These are phyloP conservation scores for Fusarium tricinctum DNA, from an alignment of 2,329 filamentous ascomycete species.

Conservation along the genomic window DNA sequence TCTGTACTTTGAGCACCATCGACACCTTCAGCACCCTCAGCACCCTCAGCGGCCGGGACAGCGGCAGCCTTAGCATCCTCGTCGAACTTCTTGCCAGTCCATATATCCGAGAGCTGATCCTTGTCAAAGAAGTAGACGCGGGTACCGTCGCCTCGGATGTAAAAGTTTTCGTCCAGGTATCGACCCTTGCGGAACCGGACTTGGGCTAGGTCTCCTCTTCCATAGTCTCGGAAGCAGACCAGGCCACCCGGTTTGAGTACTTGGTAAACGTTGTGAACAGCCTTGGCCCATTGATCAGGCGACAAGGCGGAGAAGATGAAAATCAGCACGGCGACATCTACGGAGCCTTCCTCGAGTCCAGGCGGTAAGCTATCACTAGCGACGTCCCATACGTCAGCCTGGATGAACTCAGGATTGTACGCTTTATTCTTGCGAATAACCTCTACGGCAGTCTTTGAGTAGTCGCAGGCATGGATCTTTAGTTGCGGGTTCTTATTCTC, in stretches of 20 bases:
- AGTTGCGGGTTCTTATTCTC: constrained; percentile 86
- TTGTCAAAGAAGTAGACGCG: constrained; percentile 97
- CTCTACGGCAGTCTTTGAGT: constrained; percentile 93
- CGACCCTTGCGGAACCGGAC: constrained; percentile 96
- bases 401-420: constrained; percentile 79
- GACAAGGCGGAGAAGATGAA: constrained; percentile 97
- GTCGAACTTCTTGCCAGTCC: constrained; percentile 66
- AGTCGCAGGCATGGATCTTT: constrained; percentile 94
- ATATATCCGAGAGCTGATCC: constrained; percentile 84
- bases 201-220: constrained; percentile 93
- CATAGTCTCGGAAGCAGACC: constrained; percentile 96
- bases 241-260: constrained; percentile 93
- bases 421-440: constrained; percentile 86
- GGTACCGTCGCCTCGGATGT: constrained; percentile 94
- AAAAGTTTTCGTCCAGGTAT: constrained; percentile 97
- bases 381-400: constrained; percentile 96
- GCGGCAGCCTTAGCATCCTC: constrained; percentile 35
- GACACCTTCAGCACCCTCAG: constrained; percentile 8
- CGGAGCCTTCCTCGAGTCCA: constrained; percentile 79
- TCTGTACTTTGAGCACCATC: constrained; percentile 30
- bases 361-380: constrained; percentile 81
- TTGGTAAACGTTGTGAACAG: constrained; percentile 83
- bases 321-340: constrained; percentile 93
- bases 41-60: constrained; percentile 7
- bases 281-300: constrained; percentile 85